These are phyloP conservation scores for Hypoxylon subgilvum DNA, from an alignment of 495 filamentous ascomycete species.

Conservation along the genomic window DNA sequence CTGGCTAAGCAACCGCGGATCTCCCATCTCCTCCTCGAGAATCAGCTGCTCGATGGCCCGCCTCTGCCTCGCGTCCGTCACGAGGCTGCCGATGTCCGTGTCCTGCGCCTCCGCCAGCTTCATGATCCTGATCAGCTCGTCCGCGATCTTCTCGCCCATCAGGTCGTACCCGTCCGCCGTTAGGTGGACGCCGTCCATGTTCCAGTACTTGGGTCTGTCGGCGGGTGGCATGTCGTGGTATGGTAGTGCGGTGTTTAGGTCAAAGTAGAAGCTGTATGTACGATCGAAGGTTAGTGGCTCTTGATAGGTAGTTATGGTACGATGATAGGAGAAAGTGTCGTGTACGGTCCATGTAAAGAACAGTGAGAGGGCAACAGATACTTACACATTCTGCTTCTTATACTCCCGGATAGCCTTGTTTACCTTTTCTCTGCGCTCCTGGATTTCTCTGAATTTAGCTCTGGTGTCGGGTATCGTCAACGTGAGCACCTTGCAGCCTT, in stretches of 20 bases:
- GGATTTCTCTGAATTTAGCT: slow-evolving; percentile 32
- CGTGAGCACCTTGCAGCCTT: slow-evolving; percentile 60
- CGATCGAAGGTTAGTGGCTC: not conserved
- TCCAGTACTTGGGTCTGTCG: slow-evolving; percentile 58
- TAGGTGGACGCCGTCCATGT: slow-evolving; percentile 65
- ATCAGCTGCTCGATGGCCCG: slow-evolving; percentile 46
- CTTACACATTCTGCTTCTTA: slow-evolving; percentile 54
- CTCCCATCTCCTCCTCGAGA: slow-evolving; percentile 52
- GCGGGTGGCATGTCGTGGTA: slow-evolving; percentile 55
- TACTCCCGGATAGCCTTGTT: slow-evolving; percentile 60
- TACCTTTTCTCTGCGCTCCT: slow-evolving; percentile 51
- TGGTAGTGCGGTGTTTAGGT: slow-evolving; percentile 58
- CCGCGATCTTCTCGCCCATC: slow-evolving; percentile 61
- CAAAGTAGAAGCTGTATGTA: slow-evolving; percentile 58
- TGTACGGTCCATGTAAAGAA: not conserved
- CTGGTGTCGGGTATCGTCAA: slow-evolving; percentile 63
- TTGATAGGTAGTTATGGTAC: not conserved
- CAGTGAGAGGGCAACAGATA: slow-evolving; percentile 12
- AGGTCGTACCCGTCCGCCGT: slow-evolving; percentile 63
- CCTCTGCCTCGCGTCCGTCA: slow-evolving; percentile 34
- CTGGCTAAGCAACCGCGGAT: slow-evolving; percentile 46
- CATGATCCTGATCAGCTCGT: slow-evolving; percentile 51
- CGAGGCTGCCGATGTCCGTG: slow-evolving; percentile 35
- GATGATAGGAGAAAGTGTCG: not conserved
- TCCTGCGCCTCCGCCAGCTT: slow-evolving; percentile 44